Evolutionary conservation across 2,329 filamentous ascomycete species (phyloP).

Genomic region (Coniochaeta sp.): DNA sequence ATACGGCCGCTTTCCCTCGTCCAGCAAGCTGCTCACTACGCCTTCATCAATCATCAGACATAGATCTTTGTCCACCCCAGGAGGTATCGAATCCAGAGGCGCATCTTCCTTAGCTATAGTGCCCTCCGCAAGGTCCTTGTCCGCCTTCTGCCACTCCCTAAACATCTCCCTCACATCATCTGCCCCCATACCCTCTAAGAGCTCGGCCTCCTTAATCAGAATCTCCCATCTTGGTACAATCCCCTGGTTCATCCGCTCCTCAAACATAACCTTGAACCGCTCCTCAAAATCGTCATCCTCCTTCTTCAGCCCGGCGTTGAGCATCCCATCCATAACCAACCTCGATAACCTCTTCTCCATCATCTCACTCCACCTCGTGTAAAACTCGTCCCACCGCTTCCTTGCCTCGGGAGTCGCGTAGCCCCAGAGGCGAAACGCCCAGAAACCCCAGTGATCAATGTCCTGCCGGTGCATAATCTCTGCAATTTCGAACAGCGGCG

Average conservation of each 20-base stretch:
- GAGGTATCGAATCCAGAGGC: background rate
- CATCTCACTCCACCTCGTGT: background rate
- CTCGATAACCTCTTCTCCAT: background rate
- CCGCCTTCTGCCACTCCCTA: background rate
- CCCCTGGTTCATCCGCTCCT: background rate
- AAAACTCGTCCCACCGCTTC: background rate
- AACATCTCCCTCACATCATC: background rate
- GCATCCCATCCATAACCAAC: background rate
- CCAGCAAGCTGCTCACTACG: conserved; percentile 3
- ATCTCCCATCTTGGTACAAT: background rate
- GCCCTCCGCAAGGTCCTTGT: background rate
- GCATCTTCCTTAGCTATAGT: background rate
- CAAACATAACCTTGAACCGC: background rate
- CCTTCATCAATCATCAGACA: conserved; percentile 1
- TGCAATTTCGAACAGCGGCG: conserved; percentile 3
- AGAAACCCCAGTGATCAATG: background rate
- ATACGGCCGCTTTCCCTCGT: background rate
- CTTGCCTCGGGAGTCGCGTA: background rate
- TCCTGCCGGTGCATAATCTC: background rate
- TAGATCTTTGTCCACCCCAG: background rate
- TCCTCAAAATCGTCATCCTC: background rate
- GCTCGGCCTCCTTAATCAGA: background rate
- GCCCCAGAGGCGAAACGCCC: background rate
- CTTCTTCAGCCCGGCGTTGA: background rate
- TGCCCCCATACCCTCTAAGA: background rate